Base-by-base conservation (phyloP, 2,329 filamentous ascomycete species). In the Penicillium sp. region DNA sequence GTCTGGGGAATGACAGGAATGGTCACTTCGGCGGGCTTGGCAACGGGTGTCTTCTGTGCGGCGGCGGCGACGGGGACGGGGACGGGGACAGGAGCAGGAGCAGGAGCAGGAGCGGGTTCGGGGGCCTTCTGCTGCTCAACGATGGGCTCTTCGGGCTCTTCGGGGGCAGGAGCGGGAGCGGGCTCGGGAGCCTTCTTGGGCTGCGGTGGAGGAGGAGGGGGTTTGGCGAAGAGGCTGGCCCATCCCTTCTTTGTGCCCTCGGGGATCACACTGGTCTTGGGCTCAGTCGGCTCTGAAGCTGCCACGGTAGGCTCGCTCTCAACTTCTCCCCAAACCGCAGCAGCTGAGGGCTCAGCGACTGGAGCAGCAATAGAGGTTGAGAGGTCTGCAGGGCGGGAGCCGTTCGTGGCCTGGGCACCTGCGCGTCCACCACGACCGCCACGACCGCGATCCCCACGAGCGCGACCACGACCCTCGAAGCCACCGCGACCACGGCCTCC, bases 181-280 rank as follows among this genome's bases (percentile, higher is more conserved):
- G 73, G 65, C 60, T 76, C 68, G 47, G 75, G 82, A 60, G 84
- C 81, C 69, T 83, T 81, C 75, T 84, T 84, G 50, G 75, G 74
- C 64, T 81, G 78, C 53, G 75, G 73, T 58, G 79, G 76, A 54
- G 77, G 73, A 42, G 86, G 83, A 40, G 84, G 80, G 44, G 84
- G 81, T 80, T 89, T 90, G 38, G 88, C 86, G 65, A 92, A 86
- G 84, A 93, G 89, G 78, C 89, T 91, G 40, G 90, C 90, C 90
- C 90, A 93, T 55, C 77, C 78, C 70, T 78, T 79, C 75, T 80
- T 80, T 53, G 78, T 71, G 42, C 75, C 76, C 60, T 79, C 78
- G 4, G 77, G 73, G 45, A 75, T 72, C 53, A 73, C 68, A 61
- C 65, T 77, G 64, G 64, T 74, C 73, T 78, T 79, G 33, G 74